Percentiles rank a stretch among this genome's conserved stretches.
Evolutionary conservation across 345 rosid genomes (phyloP).

Genomic region (Euphorbia peplus): DNA sequence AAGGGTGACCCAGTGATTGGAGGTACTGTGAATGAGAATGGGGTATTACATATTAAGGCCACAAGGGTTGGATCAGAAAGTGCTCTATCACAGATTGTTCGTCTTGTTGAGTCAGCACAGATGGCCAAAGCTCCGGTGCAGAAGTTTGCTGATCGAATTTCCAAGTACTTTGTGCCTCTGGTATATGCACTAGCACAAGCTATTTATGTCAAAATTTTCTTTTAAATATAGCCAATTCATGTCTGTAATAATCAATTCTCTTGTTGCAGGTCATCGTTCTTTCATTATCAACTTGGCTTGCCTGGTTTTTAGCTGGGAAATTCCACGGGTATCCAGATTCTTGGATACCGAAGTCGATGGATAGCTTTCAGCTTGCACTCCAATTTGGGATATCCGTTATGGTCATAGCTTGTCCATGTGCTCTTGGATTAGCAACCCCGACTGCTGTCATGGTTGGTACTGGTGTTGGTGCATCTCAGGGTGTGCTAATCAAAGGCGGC

Average conservation of each 20-base stretch:
- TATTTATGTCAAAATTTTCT: neutral
- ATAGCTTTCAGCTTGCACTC: slow-evolving; percentile 84
- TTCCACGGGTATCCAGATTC: slow-evolving; percentile 74
- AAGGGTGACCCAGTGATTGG: slow-evolving; percentile 85
- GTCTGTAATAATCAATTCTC: neutral
- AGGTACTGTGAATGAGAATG: slow-evolving; percentile 87
- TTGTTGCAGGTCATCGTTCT: slow-evolving; percentile 65
- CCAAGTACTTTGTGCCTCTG: slow-evolving; percentile 84
- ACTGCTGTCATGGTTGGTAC: slow-evolving; percentile 99
- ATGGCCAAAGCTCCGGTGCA: slow-evolving; percentile 97
- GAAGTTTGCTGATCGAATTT: slow-evolving; percentile 88
- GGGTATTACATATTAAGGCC: slow-evolving; percentile 68
- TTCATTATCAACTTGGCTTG: slow-evolving; percentile 82
- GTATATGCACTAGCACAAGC: slow-evolving; percentile 29
- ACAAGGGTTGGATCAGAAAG: slow-evolving; percentile 92
- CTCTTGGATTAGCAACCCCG: slow-evolving; percentile 96
- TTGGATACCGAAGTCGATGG: slow-evolving; percentile 96
- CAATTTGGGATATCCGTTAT: slow-evolving; percentile 98
- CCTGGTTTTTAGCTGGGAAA: slow-evolving; percentile 87
- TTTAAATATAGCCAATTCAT: neutral
- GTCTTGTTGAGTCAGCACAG: slow-evolving; percentile 92
- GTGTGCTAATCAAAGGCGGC: slow-evolving; percentile 91
- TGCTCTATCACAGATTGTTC: slow-evolving; percentile 91
- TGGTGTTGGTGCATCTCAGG: slow-evolving; percentile 97
- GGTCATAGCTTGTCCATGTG: slow-evolving; percentile 99